These are phyloP conservation scores for Alisma plantagoaquatica DNA, from an alignment of 106 monocot species.

Conservation along the genomic window DNA sequence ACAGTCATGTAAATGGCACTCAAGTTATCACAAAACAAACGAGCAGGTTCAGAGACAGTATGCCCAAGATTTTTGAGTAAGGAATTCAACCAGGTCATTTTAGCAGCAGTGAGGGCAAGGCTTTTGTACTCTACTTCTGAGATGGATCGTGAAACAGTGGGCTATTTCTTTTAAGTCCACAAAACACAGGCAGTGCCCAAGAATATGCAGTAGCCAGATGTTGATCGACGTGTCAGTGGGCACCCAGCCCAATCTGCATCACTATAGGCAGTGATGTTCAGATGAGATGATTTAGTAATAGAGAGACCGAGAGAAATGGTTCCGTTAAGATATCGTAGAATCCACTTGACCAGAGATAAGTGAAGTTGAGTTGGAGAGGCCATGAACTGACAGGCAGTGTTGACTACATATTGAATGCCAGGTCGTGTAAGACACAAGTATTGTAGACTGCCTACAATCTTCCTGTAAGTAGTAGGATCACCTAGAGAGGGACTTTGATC, in stretches of 20 bases:
- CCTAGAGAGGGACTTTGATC: background rate
- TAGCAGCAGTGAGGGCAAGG: background rate
- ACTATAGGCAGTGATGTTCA: background rate
- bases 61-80: background rate
- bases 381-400: background rate
- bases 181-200: background rate
- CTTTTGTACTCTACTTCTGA: background rate
- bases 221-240: background rate
- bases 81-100: background rate
- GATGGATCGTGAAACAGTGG: background rate
- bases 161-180: conserved; percentile 3
- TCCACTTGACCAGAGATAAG: background rate
- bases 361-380: background rate
- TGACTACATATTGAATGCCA: background rate
- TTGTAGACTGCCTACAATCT: conserved; percentile 1
- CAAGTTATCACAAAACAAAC: too few species aligned
- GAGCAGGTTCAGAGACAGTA: too few species aligned
- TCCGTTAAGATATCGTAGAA: conserved; percentile 2
- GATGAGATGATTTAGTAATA: background rate
- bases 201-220: background rate
- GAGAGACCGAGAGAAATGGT: background rate
- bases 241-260: background rate
- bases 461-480: background rate
- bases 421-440: background rate
- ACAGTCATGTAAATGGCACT: too few species aligned